A percentile compares a stretch with the other conserved stretches of the same genome.
phyloP scores from a whole-genome alignment of 2,329 filamentous ascomycete genomes.

The Botrytis squamosa region DNA sequence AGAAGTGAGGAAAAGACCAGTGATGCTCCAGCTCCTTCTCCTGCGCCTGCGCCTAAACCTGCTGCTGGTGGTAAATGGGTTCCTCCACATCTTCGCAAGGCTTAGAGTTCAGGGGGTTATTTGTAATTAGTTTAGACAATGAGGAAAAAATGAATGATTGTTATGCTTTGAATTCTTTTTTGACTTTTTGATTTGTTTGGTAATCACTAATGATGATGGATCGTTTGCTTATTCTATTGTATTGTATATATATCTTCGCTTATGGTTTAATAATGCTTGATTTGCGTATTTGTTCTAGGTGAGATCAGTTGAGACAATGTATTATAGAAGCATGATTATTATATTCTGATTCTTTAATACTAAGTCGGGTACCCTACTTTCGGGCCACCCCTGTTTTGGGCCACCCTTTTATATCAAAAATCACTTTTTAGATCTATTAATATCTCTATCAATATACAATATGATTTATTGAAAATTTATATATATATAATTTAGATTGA shows the following conservation, averaged over 20 bases:
- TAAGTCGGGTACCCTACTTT: too few relatives aligned
- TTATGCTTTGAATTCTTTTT: neutral
- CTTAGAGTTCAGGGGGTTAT: neutral
- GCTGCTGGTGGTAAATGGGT: neutral
- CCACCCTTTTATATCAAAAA: too few relatives aligned
- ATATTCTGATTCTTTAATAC: neutral
- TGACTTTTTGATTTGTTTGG: neutral
- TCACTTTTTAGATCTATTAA: too few relatives aligned
- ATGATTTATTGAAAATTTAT: too few relatives aligned
- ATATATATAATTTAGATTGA: too few relatives aligned
- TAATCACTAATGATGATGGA: neutral
- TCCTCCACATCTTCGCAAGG: constrained; percentile 1
- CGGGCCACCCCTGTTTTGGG: too few relatives aligned
- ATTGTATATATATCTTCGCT: neutral
- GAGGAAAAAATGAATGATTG: neutral
- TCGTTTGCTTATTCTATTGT: neutral
- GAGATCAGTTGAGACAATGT: neutral
- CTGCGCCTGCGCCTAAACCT: neutral
- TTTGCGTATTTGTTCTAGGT: neutral
- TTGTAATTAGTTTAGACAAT: neutral
- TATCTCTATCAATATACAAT: too few relatives aligned
- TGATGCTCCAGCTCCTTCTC: neutral
- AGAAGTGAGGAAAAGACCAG: neutral
- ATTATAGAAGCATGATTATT: neutral
- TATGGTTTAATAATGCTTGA: neutral